phyloP scores from a whole-genome alignment of 2,329 filamentous ascomycete genomes.

The Colletotrichum echinochloae region DNA sequence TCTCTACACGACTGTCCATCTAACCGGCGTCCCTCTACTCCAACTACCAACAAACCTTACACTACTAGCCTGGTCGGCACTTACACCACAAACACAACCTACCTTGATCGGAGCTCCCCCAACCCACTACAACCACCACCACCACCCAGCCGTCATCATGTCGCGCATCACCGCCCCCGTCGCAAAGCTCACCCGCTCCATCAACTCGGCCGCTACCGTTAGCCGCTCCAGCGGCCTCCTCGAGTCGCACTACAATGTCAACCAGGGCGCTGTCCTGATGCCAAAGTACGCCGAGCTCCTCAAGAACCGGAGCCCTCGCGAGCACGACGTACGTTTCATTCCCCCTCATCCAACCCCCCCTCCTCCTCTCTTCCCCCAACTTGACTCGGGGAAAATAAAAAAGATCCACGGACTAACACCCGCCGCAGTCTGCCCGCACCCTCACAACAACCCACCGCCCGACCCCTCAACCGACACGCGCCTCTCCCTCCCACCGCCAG shows the following conservation, averaged over 20 bases:
- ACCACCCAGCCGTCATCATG: slow-evolving; percentile 49
- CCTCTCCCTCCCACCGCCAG: slow-evolving; percentile 57
- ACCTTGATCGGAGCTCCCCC: slow-evolving; percentile 21
- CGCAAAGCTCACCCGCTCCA: slow-evolving; percentile 61
- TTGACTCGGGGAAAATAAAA: not conserved
- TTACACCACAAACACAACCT: slow-evolving; percentile 4
- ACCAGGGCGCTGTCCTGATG: slow-evolving; percentile 55
- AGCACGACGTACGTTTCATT: slow-evolving; percentile 54
- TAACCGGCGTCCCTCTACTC: not conserved
- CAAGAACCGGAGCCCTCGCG: slow-evolving; percentile 51
- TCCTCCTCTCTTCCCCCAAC: not conserved
- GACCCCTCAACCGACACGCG: slow-evolving; percentile 56
- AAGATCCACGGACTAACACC: slow-evolving; percentile 36
- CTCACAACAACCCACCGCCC: slow-evolving; percentile 63
- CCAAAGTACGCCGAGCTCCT: slow-evolving; percentile 63
- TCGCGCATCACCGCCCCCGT: slow-evolving; percentile 63
- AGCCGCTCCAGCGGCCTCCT: slow-evolving; percentile 49
- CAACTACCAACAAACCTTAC: not conserved
- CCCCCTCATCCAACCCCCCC: not conserved
- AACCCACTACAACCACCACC: not conserved
- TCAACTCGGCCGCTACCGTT: slow-evolving; percentile 57
- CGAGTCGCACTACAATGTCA: slow-evolving; percentile 46
- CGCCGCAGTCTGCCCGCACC: slow-evolving; percentile 51
- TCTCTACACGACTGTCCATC: not conserved
- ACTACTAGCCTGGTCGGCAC: slow-evolving; percentile 20